Base-by-base conservation (phyloP, 768 basidiomycete genomes). In the Ramaria sp. region DNA sequence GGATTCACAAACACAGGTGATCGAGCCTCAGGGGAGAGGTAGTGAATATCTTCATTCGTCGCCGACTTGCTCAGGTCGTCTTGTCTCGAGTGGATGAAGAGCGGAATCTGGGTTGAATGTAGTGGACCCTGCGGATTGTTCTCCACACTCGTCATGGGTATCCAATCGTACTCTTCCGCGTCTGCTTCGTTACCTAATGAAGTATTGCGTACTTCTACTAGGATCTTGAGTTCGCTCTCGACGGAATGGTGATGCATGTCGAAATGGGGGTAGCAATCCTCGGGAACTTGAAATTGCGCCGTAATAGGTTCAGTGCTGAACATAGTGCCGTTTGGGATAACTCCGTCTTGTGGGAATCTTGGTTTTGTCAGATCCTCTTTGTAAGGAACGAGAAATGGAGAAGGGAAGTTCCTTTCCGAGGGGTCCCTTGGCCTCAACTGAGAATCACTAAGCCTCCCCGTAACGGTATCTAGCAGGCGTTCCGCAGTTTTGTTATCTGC, bases 11-110 rank as follows among this genome's bases (percentile, higher is more conserved):
- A 50, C 10, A 36, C 15, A 4, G 49, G 49, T 34, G 30, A 7
- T 36, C 49, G 49, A 20, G 49, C 49, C 30, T 50, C 32, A 24
- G 49, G 37, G 1, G 49, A 50, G 13, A 50, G 49, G 18, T 50
- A 50, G 18, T 50, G 49, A 16, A 27, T n/a, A 3, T 10, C 10
- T 10, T 25, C 39, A 2, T 7, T 7, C 8, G 39, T 16, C 22
- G 8, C 16, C n/a, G 45, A 8, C 25, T 12, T 22, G 27, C 12
- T 25, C 32, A 9, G 8, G 12, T 30, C 20, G 13, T 47, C 45
- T 2, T 5, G 22, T 47, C 27, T 47, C n/a, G 9, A 8, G 2
- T 47, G 28, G 25, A 22, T n/a, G 25, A 30, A 10, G 8, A 27
- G 7, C 9, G 45, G 45, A 47, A 47, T 30, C 25, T 7, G 16